Conservation (phyloP, 2,329 filamentous ascomycete species). For the Madurella mycetomatis region DNA sequence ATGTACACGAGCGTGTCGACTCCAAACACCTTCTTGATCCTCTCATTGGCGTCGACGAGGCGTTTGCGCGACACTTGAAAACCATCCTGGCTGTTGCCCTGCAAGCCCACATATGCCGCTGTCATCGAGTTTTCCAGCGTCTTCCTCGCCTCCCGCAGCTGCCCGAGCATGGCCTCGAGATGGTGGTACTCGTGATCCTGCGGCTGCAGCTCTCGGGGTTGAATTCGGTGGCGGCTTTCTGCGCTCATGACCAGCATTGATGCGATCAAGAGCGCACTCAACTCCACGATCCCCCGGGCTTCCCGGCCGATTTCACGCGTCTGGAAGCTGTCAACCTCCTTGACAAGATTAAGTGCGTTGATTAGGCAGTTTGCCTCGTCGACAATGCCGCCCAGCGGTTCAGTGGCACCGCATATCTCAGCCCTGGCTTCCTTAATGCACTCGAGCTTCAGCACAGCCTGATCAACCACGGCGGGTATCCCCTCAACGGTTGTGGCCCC, state of each 20-base stretch:
- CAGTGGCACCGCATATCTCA: slow-evolving; percentile 4
- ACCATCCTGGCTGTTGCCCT: slow-evolving; percentile 7
- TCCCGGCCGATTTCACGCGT: slow-evolving; percentile 4
- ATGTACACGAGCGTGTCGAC: slow-evolving; percentile 4
- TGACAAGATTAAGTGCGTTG: slow-evolving; percentile 4
- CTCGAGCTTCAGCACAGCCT: slow-evolving; percentile 8
- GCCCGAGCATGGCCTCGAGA: slow-evolving; percentile 10
- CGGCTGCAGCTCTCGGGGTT: background rate
- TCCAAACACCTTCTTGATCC: slow-evolving; percentile 3
- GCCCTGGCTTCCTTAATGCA: background rate
- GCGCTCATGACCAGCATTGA: slow-evolving; percentile 17
- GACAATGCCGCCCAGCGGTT: slow-evolving; percentile 8
- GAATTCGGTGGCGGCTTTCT: slow-evolving; percentile 4
- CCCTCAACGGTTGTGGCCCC: slow-evolving; percentile 1
- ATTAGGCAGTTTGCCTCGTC: slow-evolving; percentile 6
- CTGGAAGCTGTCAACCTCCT: slow-evolving; percentile 3
- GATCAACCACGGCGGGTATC: background rate
- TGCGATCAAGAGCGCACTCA: background rate
- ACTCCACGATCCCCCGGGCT: background rate
- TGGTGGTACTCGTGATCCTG: background rate
- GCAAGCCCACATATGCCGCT: slow-evolving; percentile 6
- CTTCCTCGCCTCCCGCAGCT: slow-evolving; percentile 1
- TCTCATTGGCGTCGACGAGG: background rate
- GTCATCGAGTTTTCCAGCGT: slow-evolving; percentile 2
- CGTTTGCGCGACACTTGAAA: slow-evolving; percentile 1